phyloP scores from a whole-genome alignment of 352 stramenopile species.

The Globisporangium cylindrosporum region DNA sequence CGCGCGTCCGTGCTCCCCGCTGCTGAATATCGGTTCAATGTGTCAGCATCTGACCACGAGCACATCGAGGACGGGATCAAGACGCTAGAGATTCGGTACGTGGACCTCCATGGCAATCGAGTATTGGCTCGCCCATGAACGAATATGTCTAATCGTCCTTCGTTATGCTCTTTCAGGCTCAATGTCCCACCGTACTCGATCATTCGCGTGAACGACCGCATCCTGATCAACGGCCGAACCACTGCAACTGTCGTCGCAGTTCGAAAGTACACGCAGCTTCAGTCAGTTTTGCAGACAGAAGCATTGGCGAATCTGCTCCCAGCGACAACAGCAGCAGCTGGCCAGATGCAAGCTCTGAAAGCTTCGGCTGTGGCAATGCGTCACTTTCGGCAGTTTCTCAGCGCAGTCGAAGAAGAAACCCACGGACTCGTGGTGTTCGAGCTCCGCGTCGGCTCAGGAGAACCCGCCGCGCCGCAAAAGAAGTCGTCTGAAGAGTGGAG shows the following conservation, averaged over 20 bases:
- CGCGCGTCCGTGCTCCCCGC: slow-evolving; percentile 22
- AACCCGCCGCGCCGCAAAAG: slow-evolving; percentile 15
- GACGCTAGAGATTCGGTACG: slow-evolving; percentile 62
- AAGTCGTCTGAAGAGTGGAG: slow-evolving; percentile 53
- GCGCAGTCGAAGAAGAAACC: slow-evolving; percentile 44
- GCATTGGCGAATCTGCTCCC: slow-evolving; percentile 45
- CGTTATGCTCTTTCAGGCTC: slow-evolving; percentile 23
- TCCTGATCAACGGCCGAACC: slow-evolving; percentile 56
- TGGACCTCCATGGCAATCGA: not conserved
- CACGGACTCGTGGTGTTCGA: slow-evolving; percentile 65
- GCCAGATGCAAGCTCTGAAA: slow-evolving; percentile 17
- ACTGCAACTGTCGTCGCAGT: slow-evolving; percentile 40
- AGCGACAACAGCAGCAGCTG: not conserved
- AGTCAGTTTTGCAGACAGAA: slow-evolving; percentile 55
- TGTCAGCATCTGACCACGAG: slow-evolving; percentile 36
- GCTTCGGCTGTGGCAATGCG: slow-evolving; percentile 29
- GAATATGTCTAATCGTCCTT: not conserved
- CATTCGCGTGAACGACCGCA: slow-evolving; percentile 62
- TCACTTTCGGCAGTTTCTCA: slow-evolving; percentile 66
- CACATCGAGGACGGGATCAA: slow-evolving; percentile 51
- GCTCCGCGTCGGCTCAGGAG: slow-evolving; percentile 22
- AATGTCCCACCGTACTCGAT: slow-evolving; percentile 68
- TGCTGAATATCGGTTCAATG: slow-evolving; percentile 57
- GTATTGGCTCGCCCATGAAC: not conserved
- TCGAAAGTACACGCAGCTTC: slow-evolving; percentile 59